A percentile compares a stretch with the other conserved stretches of the same genome.
phyloP scores from a whole-genome alignment of 148 eudicot genomes.

The Rhododendron mucronatum region DNA sequence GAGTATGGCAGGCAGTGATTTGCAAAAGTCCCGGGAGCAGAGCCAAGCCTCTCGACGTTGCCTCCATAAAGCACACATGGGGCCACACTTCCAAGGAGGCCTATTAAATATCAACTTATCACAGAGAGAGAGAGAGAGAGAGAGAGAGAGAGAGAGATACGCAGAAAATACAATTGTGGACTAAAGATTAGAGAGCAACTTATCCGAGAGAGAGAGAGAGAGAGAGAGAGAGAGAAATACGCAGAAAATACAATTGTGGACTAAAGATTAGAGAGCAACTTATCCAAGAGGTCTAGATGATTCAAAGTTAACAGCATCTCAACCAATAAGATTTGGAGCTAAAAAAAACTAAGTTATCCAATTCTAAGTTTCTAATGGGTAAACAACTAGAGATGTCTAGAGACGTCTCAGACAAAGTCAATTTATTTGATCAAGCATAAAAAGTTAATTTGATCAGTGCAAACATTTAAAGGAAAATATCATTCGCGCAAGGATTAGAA shows the following conservation, averaged over 20 bases:
- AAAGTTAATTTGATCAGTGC: neutral
- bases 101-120: conserved; percentile 21
- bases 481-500: neutral
- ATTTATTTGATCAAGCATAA: neutral
- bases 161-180: neutral
- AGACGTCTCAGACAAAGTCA: neutral
- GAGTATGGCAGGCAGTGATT: conserved; percentile 76
- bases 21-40: conserved; percentile 54
- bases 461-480: neutral
- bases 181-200: neutral
- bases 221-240: neutral
- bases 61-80: conserved; percentile 88
- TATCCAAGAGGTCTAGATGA: neutral
- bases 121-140: neutral
- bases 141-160: neutral
- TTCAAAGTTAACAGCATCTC: neutral
- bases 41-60: conserved; percentile 73
- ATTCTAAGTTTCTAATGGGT: neutral
- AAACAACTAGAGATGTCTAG: neutral
- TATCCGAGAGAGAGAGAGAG: neutral
- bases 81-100: conserved; percentile 78
- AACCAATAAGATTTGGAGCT: neutral
- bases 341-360: neutral
- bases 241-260: neutral
- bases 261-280: neutral